Evolutionary conservation across 2,329 filamentous ascomycete species (phyloP).

Genomic region (Diaporthe australafricana): DNA sequence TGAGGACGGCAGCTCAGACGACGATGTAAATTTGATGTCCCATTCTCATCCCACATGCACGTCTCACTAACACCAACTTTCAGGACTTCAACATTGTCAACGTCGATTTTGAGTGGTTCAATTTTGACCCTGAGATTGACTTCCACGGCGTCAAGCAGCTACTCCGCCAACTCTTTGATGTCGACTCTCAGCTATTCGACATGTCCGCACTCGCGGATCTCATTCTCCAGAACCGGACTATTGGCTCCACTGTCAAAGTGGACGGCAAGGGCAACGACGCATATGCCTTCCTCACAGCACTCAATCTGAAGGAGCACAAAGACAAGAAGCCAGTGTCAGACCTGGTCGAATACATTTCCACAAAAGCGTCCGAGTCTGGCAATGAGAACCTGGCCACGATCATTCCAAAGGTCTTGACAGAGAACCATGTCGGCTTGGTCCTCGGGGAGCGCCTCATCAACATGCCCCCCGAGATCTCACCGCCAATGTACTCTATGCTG

Average conservation of each 20-base stretch:
- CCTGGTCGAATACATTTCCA: constrained; percentile 77
- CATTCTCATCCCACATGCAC: constrained; percentile 23
- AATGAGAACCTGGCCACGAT: constrained; percentile 66
- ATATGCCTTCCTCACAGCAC: constrained; percentile 89
- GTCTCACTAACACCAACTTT: constrained; percentile 36
- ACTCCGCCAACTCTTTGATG: constrained; percentile 90
- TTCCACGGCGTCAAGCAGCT: constrained; percentile 95
- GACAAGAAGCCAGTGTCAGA: constrained; percentile 78
- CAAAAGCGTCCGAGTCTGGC: constrained; percentile 63
- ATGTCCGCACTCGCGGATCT: constrained; percentile 88
- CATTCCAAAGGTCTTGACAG: constrained; percentile 68
- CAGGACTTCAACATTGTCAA: constrained; percentile 93
- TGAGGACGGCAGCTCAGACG: constrained; percentile 62
- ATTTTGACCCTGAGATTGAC: constrained; percentile 88
- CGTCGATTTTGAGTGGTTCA: constrained; percentile 99
- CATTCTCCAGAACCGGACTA: constrained; percentile 85
- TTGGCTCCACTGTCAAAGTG: constrained; percentile 97
- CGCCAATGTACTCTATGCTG: constrained; percentile 95
- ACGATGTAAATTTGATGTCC: constrained; percentile 56
- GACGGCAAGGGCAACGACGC: constrained; percentile 93
- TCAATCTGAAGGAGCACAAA: constrained; percentile 85
- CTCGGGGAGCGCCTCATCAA: constrained; percentile 96
- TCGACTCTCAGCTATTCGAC: constrained; percentile 87
- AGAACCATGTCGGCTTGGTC: constrained; percentile 81
- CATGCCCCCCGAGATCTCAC: constrained; percentile 92